Evolutionary conservation across 192 early-diverging fungal genomes (phyloP), one percentile per base, ranked within the genome.

Genomic region (Podila epicladia): DNA sequence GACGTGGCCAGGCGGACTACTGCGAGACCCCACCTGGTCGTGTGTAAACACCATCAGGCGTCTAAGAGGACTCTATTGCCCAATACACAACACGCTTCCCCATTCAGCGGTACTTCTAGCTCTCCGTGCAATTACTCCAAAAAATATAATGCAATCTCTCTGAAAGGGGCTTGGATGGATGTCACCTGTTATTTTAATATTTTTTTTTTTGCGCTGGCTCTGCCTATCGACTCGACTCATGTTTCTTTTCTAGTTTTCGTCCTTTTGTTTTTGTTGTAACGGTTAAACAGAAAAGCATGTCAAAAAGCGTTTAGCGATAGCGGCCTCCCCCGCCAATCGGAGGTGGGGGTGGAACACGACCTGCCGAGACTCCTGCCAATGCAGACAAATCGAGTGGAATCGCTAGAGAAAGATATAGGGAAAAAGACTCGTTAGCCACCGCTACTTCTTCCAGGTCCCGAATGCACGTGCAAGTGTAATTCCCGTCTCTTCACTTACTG

Each of bases 331-430:
- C 50, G 22, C 57, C 50, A 45, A 67, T 22, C 20, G 61, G 61
- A 32, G 72, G 72, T 60, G 72, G 72, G 3, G 72, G 72, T 1
- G 72, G 64, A 31, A 65, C 55, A n/a, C 64, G 53, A 31, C 72
- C 50, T 48, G 55, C 64, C 3, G 65, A 33, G 6, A 58, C 65
- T 11, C 62, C 71, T 22, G 71, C 33, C n/a, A 74, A 29, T 12
- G 64, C 64, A 1, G 64, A 48, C 50, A 67, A 59, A 17, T 74
- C 72, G 9, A 74, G 22, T 31, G 64, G 65, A 22, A 74, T 37
- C 17, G 38, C 51, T 33, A 38, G 1, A 35, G 4, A 22, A 35
- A 65, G 9, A 31, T 0, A 67, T 9, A n/a, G n/a, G n/a, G n/a
- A 28, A 12, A 31, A 61, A 61, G n/a, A 29, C 15, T 24, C 53